Evolutionary conservation across 148 eudicot species (phyloP), one percentile per base, ranked within the genome.

Genomic region (Camellia granthamiana): DNA sequence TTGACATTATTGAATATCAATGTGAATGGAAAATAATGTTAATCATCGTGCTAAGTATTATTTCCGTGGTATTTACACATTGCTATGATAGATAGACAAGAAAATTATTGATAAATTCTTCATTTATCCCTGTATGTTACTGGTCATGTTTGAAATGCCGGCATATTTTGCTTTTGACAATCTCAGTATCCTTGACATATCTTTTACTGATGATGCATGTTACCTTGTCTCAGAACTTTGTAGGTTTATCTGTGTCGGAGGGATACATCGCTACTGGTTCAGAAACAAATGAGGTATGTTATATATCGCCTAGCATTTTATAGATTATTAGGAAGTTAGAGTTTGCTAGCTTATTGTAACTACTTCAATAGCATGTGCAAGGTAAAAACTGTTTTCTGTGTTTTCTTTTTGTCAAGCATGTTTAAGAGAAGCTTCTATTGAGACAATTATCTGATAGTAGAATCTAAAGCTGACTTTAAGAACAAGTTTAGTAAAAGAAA

Each of bases 241-340:
- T 96, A 74, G 99, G 99, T 71, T 84, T 96, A 77, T 96, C 99
- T 8, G 95, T 94, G 55, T 90, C 92, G 55, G 97, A 96, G 61
- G 99, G 98, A 82, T 96, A 96, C 80, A 94, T 96, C 69, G 99
- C 98, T 49, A 96, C 99, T n/a, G 99, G 99, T 81, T 96, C 99
- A 46, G 98, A 96, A 85, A 96, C 99, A 76, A 96, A 96, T 77
- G 99, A 96, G 99, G 99, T 96, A 89, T 23, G 14, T 64, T 74
- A 72, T 75, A 56, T 75, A 14, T 43, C 42, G 55, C 78, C 46
- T 47, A 14, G 42, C 6, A 30, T 70, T 10, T 46, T 58, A 23
- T 67, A 30, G n/a, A 75, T 23, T 68, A 16, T 56, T 58, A 51
- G 61, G 77, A 69, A 69, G 4, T 78, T 38, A 9, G 18, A 12